Percentiles rank a stretch among this genome's conserved stretches.
Conservation (phyloP, 148 eudicot genomes). For the Drosera capensis region DNA sequence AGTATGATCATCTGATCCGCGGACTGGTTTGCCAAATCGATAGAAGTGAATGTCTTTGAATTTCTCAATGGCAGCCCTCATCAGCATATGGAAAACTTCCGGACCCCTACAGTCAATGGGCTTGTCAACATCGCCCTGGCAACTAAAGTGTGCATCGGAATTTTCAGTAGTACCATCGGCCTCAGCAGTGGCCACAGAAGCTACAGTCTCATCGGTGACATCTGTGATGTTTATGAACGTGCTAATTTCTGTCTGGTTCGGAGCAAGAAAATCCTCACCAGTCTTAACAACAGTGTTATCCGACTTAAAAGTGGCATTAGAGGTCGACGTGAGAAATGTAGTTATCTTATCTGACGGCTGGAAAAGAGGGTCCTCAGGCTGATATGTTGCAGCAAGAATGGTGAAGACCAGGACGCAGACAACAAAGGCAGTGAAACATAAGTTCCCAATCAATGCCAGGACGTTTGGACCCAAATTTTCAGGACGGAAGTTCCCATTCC, state of each 20-base stretch:
- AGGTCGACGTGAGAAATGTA: slow-evolving; percentile 50
- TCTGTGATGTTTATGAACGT: slow-evolving; percentile 53
- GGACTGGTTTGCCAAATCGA: slow-evolving; percentile 71
- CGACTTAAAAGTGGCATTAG: slow-evolving; percentile 57
- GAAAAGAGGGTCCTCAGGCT: slow-evolving; percentile 79
- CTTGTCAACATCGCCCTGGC: slow-evolving; percentile 40
- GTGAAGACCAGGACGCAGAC: slow-evolving; percentile 72
- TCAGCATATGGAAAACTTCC: slow-evolving; percentile 76
- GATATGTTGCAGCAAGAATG: slow-evolving; percentile 64
- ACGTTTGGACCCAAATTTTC: slow-evolving; percentile 75
- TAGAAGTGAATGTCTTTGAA: slow-evolving; percentile 80
- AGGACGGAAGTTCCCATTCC: slow-evolving; percentile 45
- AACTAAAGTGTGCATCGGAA: slow-evolving; percentile 8
- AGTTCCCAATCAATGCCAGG: slow-evolving; percentile 56
- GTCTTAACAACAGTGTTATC: slow-evolving; percentile 59
- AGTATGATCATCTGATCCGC: slow-evolving; percentile 42
- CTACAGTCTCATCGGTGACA: too few species aligned
- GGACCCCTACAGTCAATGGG: slow-evolving; percentile 79
- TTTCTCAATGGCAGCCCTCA: slow-evolving; percentile 78
- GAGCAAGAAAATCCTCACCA: slow-evolving; percentile 81
- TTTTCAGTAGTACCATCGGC: slow-evolving; percentile 8
- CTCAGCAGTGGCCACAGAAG: slow-evolving; percentile 20
- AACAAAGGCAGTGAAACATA: slow-evolving; percentile 63
- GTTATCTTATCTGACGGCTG: slow-evolving; percentile 69
- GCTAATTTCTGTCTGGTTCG: slow-evolving; percentile 49